Conservation (phyloP, 768 basidiomycete genomes). For the Tylopilus sp. region DNA sequence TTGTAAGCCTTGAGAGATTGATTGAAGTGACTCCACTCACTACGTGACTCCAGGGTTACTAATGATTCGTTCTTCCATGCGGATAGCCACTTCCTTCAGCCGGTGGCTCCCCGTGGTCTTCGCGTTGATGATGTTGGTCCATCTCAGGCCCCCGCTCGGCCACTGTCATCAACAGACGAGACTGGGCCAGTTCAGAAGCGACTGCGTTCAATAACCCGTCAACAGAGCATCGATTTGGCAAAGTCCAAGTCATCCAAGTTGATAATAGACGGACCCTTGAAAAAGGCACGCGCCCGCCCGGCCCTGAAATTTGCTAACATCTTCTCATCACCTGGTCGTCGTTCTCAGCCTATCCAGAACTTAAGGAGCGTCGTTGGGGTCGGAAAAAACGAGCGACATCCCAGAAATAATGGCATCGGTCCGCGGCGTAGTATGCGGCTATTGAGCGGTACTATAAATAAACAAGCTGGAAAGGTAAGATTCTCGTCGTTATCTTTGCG, state of each 20-base stretch:
- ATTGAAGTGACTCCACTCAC: slow-evolving; percentile 1
- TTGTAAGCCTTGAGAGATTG: slow-evolving; percentile 41
- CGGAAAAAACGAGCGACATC: slow-evolving; percentile 50
- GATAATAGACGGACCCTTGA: slow-evolving; percentile 65
- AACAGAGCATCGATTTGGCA: slow-evolving; percentile 44
- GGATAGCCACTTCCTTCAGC: slow-evolving; percentile 58
- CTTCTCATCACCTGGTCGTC: slow-evolving; percentile 83
- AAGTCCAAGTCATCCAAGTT: slow-evolving; percentile 62
- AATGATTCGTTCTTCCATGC: slow-evolving; percentile 53
- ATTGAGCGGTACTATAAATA: slow-evolving; percentile 52
- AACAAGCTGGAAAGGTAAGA: slow-evolving; percentile 57
- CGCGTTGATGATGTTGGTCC: slow-evolving; percentile 42
- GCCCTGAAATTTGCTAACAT: slow-evolving; percentile 83
- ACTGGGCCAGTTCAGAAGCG: slow-evolving; percentile 75
- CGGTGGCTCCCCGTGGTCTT: slow-evolving; percentile 36
- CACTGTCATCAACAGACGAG: slow-evolving; percentile 82
- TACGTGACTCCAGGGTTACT: slow-evolving; percentile 40
- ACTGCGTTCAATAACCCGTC: slow-evolving; percentile 60
- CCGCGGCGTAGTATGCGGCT: slow-evolving; percentile 76
- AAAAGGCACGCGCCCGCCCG: slow-evolving; percentile 92
- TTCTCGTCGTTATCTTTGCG: background rate
- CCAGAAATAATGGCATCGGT: slow-evolving; percentile 39
- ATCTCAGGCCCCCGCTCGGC: slow-evolving; percentile 52
- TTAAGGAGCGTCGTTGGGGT: slow-evolving; percentile 52
- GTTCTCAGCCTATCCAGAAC: slow-evolving; percentile 69